A percentile compares a stretch with the other conserved stretches of the same genome.
These are phyloP conservation scores for Hygrocybe punicea DNA, from an alignment of 768 basidiomycete species.

Conservation along the genomic window DNA sequence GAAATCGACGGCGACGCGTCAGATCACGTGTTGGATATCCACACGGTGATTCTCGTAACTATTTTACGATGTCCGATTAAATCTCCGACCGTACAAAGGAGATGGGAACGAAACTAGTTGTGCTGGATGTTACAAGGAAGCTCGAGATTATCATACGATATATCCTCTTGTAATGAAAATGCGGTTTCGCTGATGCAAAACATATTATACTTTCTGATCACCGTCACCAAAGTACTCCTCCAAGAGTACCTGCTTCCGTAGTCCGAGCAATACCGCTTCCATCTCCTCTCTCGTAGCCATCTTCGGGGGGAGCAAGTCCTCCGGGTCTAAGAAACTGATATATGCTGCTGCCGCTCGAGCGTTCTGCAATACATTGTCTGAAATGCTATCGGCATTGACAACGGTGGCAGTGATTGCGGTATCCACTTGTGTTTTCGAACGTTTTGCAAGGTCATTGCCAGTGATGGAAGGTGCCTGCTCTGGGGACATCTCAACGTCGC, in stretches of 20 bases:
- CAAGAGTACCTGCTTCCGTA: conserved; percentile 78
- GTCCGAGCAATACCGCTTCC: conserved; percentile 68
- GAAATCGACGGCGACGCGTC: too few species aligned
- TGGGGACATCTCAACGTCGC: conserved; percentile 39
- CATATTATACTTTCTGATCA: neutral
- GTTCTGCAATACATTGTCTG: conserved; percentile 36
- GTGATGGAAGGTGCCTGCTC: conserved; percentile 16
- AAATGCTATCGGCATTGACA: conserved; percentile 20
- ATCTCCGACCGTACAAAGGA: too few species aligned
- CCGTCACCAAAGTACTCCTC: conserved; percentile 62
- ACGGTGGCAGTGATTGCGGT: conserved; percentile 24
- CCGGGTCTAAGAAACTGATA: conserved; percentile 71
- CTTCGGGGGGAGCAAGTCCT: conserved; percentile 70
- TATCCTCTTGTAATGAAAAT: too few species aligned
- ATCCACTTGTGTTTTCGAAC: conserved; percentile 29
- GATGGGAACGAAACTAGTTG: neutral
- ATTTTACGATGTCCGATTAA: too few species aligned
- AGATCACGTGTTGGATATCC: too few species aligned
- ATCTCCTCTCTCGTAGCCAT: conserved; percentile 75
- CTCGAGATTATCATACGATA: too few species aligned
- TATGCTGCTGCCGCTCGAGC: conserved; percentile 63
- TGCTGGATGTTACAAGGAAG: neutral
- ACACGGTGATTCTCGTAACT: too few species aligned
- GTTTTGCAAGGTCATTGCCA: conserved; percentile 35
- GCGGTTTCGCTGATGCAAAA: too few species aligned